A percentile compares a stretch with the other conserved stretches of the same genome.
phyloP scores from a whole-genome alignment of 805 yeast genomes.

The Lachancea cidri region DNA sequence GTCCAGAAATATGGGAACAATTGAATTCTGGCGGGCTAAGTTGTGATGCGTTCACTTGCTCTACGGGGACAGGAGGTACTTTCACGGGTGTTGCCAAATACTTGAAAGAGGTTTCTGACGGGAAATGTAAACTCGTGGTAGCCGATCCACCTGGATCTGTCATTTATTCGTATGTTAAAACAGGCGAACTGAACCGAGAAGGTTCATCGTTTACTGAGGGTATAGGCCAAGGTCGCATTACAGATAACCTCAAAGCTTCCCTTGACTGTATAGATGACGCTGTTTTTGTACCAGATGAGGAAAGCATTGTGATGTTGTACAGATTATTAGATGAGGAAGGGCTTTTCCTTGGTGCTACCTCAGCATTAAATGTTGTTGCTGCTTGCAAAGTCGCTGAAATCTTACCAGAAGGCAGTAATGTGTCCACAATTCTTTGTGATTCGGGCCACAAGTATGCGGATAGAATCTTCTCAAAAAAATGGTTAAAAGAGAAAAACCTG shows the following conservation, averaged over 20 bases:
- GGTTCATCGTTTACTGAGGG: conserved; percentile 95
- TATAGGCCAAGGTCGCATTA: conserved; percentile 92
- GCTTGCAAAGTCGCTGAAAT: conserved; percentile 70
- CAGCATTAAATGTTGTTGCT: conserved; percentile 86
- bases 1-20: conserved; percentile 90
- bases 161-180: conserved; percentile 68
- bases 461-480: conserved; percentile 66
- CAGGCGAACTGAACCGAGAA: conserved; percentile 64
- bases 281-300: conserved; percentile 68
- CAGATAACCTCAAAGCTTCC: conserved; percentile 73
- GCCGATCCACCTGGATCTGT: conserved; percentile 96
- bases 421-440: conserved; percentile 86
- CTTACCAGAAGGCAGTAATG: conserved; percentile 73
- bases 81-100: conserved; percentile 81
- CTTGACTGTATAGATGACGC: conserved; percentile 76
- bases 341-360: conserved; percentile 83
- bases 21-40: conserved; percentile 49
- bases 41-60: conserved; percentile 81
- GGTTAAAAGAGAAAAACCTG: conserved; percentile 70
- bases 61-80: conserved; percentile 93
- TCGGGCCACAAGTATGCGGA: conserved; percentile 87
- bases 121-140: conserved; percentile 55
- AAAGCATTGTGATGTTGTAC: conserved; percentile 79
- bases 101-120: conserved; percentile 62
- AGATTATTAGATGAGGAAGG: conserved; percentile 86